A percentile compares a stretch with the other conserved stretches of the same genome.
Evolutionary conservation across 2,329 filamentous ascomycete species (phyloP).

Genomic region (Colletotrichum lindemuthianum): DNA sequence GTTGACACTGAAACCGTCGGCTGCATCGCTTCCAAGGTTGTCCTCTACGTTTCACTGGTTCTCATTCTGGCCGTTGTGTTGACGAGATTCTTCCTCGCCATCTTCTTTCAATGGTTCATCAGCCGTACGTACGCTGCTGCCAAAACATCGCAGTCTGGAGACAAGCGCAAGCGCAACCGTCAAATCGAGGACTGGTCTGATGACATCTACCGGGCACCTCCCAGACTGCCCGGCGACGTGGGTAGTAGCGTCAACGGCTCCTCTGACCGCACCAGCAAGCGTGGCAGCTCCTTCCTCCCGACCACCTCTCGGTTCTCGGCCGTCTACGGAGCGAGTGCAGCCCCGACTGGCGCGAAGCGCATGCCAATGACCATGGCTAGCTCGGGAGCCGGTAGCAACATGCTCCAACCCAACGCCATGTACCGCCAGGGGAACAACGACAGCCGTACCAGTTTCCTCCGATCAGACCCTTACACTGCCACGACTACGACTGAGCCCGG

Average conservation of each 20-base stretch:
- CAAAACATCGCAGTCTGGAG: constrained; percentile 84
- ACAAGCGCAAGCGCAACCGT: constrained; percentile 84
- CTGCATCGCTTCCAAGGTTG: constrained; percentile 96
- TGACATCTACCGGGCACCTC: constrained; percentile 93
- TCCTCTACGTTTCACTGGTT: constrained; percentile 90
- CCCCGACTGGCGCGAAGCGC: constrained; percentile 53
- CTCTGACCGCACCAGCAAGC: constrained; percentile 79
- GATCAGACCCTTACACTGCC: constrained; percentile 64
- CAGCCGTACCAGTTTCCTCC: constrained; percentile 73
- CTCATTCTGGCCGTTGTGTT: constrained; percentile 92
- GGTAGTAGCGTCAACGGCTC: constrained; percentile 71
- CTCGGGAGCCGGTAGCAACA: constrained; percentile 78
- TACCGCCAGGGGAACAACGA: constrained; percentile 73
- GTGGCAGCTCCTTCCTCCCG: constrained; percentile 85
- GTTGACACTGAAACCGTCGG: constrained; percentile 96
- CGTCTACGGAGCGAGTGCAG: constrained; percentile 80
- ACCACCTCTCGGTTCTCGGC: constrained; percentile 95
- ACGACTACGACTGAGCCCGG: constrained; percentile 75
- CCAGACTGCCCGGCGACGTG: constrained; percentile 80
- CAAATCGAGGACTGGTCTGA: constrained; percentile 99
- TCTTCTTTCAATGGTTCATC: constrained; percentile 97
- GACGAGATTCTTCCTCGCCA: constrained; percentile 86
- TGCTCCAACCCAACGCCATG: constrained; percentile 76
- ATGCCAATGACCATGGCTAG: constrained; percentile 94
- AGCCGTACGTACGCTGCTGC: constrained; percentile 84